Base-by-base conservation (phyloP, 2,329 filamentous ascomycete species). In the Cryphonectria parasitica region DNA sequence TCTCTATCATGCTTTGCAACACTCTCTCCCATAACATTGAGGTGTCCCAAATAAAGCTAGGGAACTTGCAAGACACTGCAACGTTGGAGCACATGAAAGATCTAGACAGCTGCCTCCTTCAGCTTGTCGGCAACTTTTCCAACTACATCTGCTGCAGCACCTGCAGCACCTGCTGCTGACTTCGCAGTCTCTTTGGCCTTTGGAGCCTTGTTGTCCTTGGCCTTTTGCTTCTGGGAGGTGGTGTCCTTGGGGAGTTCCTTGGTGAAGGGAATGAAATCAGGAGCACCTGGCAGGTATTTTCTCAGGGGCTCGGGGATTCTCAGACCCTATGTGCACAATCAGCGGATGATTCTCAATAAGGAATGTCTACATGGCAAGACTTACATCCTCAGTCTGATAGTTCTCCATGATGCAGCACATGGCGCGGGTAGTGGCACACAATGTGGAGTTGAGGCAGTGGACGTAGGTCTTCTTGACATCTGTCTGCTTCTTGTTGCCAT, bases 371-470 rank as follows among this genome's bases (percentile, higher is more conserved):
- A 28, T 5, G 36, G 61, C n/a, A n/a, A 78, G 76, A 80, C 88
- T 81, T 82, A 91, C 91, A 75, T 95, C 92, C 77, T 94, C 90
- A 0, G 91, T 96, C 85, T 99, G 96, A 82, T 95, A 98, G 83
- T 98, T 99, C 83, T 99, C 96, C 54, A 99, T 88, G 60, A 99
- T 86, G 80, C 95, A 98, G 87, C 96, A 98, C 65, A 98, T 86
- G 0, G 95, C 94, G 79, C 95, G 89, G 79, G 97, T 95, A 0
- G 95, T 98, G 25, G 95, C 95, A 80, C 73, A 75, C 72, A 73
- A 70, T 1, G 91, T 93, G 15, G 92, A 91, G 80, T 90, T 92
- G 64, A 94, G 83, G 52, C 89, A 93, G 68, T 99, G 96, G 52
- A 97, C 95, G 79, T 98, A 99, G 75, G 94, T 91, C 88, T 98